Evolutionary conservation across 2,329 filamentous ascomycete species (phyloP), one percentile per base, ranked within the genome.

Genomic region (Chaetomiaceae sp.): DNA sequence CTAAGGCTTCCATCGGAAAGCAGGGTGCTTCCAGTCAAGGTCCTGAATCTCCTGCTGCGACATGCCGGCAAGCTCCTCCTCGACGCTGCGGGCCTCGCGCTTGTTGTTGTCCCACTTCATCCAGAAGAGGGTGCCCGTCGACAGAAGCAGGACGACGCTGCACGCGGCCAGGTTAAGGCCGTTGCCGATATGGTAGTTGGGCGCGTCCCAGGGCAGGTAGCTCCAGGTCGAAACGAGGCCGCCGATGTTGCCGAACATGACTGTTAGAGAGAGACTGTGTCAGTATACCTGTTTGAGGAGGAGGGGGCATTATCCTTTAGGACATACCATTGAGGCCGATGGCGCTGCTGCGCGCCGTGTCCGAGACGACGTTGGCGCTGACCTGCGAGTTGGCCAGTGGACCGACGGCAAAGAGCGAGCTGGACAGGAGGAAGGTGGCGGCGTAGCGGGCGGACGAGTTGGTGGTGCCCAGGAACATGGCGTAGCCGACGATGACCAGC

Each of bases 111-210:
- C 80, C 62, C 63, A 66, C 45, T 70, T 71, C 74, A 87, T 86
- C 79, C 81, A 89, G 1, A 76, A 56, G 55, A 79, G 68, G 31
- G 84, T 63, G 0, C 60, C 44, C 0, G 75, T 71, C 5, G 72
- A 70, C 3, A 76, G 49, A 1, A 87, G 48, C 12, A 87, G 62
- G 1, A 80, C 79, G 2, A 69, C 68, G n/a, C 71, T 73, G n/a
- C 73, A 73, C 0, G 80, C 82, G 0, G 79, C 85, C 38, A 87
- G 61, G 62, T 89, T 89, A 16, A 88, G 62, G 0, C 84, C 84
- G 62, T 88, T 89, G 0, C 85, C 86, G 53, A 87, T 86, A 21
- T 70, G 78, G 59, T 81, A 89, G 53, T 86, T 67, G 0, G 85
- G 85, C 0, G 59, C 77, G 59, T 89, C 85, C 47, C 68, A 77